Base-by-base conservation (phyloP, 2,329 filamentous ascomycete species). In the Bisporella sp. region DNA sequence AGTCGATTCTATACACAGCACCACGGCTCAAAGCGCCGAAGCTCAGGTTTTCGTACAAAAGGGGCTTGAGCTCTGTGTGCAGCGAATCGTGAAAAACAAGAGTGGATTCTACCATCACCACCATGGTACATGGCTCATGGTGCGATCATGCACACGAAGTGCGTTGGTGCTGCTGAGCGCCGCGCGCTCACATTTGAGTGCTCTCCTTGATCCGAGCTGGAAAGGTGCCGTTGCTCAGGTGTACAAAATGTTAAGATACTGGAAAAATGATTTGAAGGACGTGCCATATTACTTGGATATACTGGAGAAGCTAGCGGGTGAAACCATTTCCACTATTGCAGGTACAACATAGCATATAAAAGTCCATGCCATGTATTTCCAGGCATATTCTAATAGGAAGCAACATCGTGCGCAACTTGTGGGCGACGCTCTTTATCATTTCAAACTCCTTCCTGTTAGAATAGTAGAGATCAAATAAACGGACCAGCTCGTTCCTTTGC, bases 51-150 rank as follows among this genome's bases (percentile, higher is more conserved):
- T 62, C 32, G 57, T 56, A 5, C 53, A 55, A 9, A 68, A 68
- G 43, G 64, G 61, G 5, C 54, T 68, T 3, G 50, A 59, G 11
- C 57, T 66, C 28, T 64, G 59, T 46, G 61, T 65, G 5, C 57
- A 67, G n/a, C 54, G 66, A 2, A 67, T 69, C 31, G 55, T 61
- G 40, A 64, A 66, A 49, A 68, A 68, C 46, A 56, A 61, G 48
- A 47, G 28, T 31, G 57, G 59, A 13, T 62, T 55, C 47, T 51
- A 54, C 13, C 55, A 60, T 40, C 48, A 57, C 5, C 58, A 62
- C 32, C 54, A 60, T 29, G 58, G 57, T 8, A 60, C 58, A 3
- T 54, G 59, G 48, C 52, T 59, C 8, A 62, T 62, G 55, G 52
- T 58, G 5, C 50, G 59, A 29, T 57, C 52, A 9, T 59, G 49